These are phyloP conservation scores for Conringia planisiliqua DNA, from an alignment of 345 rosid species.

Conservation along the genomic window DNA sequence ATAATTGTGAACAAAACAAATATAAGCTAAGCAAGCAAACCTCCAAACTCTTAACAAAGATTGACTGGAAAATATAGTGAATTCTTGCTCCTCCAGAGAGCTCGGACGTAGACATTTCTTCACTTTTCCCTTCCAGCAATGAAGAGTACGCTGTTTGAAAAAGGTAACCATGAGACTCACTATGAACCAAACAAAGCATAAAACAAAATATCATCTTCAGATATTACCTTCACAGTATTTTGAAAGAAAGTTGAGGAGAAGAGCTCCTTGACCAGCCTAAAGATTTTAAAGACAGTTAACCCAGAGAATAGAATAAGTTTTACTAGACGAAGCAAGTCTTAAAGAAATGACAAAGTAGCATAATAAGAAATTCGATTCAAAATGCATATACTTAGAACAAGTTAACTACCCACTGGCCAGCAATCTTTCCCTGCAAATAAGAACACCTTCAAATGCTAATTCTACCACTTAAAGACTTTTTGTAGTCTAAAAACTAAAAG, in stretches of 20 bases:
- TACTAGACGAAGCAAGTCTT: not conserved
- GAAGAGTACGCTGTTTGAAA: conserved; percentile 47
- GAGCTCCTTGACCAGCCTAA: conserved; percentile 97
- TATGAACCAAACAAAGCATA: conserved; percentile 5
- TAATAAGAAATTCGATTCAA: not conserved
- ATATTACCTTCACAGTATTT: conserved; percentile 82
- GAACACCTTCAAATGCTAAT: not conserved
- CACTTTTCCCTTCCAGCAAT: conserved; percentile 64
- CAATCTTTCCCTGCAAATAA: conserved; percentile 1
- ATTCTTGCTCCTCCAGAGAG: conserved; percentile 73
- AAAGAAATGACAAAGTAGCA: not conserved
- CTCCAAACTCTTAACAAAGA: conserved; percentile 70
- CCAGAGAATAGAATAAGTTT: not conserved
- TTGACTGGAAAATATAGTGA: conserved; percentile 58
- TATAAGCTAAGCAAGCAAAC: conserved; percentile 26
- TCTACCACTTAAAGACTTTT: not conserved
- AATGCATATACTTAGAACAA: not conserved
- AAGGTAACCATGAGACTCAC: conserved; percentile 11
- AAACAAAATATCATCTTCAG: conserved; percentile 2
- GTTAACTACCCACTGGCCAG: not conserved
- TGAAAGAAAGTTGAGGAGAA: conserved; percentile 85
- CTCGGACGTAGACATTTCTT: conserved; percentile 58
- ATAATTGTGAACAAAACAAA: not conserved
- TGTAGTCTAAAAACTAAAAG: not conserved
- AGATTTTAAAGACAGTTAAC: conserved; percentile 21